These are phyloP conservation scores for Teunomyces barrocoloradensis DNA, from an alignment of 805 yeast species.

Conservation along the genomic window DNA sequence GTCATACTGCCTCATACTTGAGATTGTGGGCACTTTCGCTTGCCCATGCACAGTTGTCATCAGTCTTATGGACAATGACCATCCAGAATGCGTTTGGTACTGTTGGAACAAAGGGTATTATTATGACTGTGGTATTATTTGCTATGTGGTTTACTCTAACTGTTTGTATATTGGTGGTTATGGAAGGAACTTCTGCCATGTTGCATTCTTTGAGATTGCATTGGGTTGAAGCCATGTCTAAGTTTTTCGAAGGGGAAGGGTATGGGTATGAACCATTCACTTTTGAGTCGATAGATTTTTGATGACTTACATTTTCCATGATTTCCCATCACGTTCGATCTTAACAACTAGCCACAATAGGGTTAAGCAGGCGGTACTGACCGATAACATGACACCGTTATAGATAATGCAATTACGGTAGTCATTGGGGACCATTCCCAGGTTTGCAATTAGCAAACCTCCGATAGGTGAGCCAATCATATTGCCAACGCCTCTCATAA, in stretches of 20 bases:
- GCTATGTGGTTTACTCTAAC: constrained; percentile 95
- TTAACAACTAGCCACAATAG: constrained; percentile 11
- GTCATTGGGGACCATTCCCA: constrained; percentile 13
- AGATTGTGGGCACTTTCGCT: constrained; percentile 96
- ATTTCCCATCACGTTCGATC: constrained; percentile 3
- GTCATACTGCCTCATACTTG: constrained; percentile 97
- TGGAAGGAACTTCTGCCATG: constrained; percentile 99
- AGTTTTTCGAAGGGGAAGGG: constrained; percentile 97
- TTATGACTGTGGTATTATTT: constrained; percentile 75
- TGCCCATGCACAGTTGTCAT: constrained; percentile 93
- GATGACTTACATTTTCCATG: constrained; percentile 11
- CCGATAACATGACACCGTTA: constrained; percentile 22
- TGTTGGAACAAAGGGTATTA: constrained; percentile 64
- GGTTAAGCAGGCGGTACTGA: constrained; percentile 13
- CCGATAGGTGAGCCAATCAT: constrained; percentile 35
- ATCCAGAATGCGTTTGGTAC: constrained; percentile 70
- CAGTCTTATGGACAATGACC: constrained; percentile 97
- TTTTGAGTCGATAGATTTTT: constrained; percentile 33
- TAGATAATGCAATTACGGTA: constrained; percentile 26
- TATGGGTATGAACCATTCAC: constrained; percentile 85
- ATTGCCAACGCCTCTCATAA: constrained; percentile 31
- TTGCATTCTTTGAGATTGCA: constrained; percentile 96
- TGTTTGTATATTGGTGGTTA: constrained; percentile 83
- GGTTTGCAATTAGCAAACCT: constrained; percentile 22
- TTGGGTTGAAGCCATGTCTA: constrained; percentile 99